Evolutionary conservation across 139 green algal species (phyloP).

Genomic region (Deuterostichococcus epilithicus): DNA sequence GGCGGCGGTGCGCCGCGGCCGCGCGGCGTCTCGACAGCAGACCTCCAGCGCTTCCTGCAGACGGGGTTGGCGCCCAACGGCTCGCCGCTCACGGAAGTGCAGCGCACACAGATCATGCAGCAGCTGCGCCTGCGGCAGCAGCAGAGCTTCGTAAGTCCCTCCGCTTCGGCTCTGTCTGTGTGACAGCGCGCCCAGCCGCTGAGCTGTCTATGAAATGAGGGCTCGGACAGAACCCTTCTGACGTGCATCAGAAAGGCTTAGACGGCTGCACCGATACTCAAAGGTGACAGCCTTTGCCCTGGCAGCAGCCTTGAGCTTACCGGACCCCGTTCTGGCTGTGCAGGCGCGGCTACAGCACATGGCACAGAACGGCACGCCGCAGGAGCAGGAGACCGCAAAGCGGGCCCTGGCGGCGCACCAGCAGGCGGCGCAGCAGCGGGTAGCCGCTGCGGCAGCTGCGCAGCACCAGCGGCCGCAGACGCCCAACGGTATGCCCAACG

Average conservation of each 20-base stretch:
- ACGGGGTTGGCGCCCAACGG: neutral
- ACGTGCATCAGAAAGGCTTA: no score
- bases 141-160: no score
- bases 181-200: no score
- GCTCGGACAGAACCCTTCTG: no score
- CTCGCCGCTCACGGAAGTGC: neutral
- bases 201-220: no score
- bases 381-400: conserved; percentile 10
- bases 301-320: conserved; percentile 13
- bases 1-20: neutral
- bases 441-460: no score
- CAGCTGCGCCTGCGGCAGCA: conserved; percentile 19
- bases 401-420: conserved; percentile 8
- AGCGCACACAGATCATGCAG: conserved; percentile 23
- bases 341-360: conserved; percentile 24
- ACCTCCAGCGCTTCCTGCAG: conserved; percentile 5
- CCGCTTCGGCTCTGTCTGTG: no score
- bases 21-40: neutral
- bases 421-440: neutral
- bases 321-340: conserved; percentile 11
- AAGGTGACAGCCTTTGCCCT: conserved; percentile 22
- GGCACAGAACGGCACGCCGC: conserved; percentile 14
- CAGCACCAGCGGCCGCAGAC: neutral
- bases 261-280: no score
- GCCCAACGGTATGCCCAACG: neutral